These are phyloP conservation scores for Aspergillus uvarum DNA, from an alignment of 2,329 filamentous ascomycete genomes.

Conservation along the genomic window DNA sequence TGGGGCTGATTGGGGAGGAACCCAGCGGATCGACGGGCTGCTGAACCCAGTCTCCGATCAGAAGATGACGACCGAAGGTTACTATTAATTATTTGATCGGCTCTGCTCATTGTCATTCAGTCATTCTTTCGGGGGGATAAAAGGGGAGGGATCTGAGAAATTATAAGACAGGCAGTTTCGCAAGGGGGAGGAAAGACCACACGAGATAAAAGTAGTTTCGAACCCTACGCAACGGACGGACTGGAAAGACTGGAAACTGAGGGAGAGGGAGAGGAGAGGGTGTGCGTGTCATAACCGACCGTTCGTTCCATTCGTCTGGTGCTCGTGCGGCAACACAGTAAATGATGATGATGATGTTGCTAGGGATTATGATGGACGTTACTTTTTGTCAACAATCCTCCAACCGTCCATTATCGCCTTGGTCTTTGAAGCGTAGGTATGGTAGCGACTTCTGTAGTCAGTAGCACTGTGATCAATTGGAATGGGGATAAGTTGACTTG, in stretches of 20 bases:
- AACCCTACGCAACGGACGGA: background rate
- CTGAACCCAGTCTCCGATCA: conserved; percentile 3
- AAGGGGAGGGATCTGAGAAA: background rate
- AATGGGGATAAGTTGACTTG: too few species aligned
- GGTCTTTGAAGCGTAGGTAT: too few species aligned
- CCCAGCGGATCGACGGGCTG: conserved; percentile 10
- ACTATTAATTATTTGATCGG: conserved; percentile 1
- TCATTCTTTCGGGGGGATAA: background rate
- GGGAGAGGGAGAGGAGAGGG: background rate
- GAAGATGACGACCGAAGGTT: conserved; percentile 1
- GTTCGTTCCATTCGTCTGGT: conserved; percentile 7
- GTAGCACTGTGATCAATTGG: too few species aligned
- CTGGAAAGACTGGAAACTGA: background rate
- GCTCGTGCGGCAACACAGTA: conserved; percentile 11
- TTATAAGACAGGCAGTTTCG: background rate
- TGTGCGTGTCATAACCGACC: conserved; percentile 13
- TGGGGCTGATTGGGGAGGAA: conserved; percentile 10
- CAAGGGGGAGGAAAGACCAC: background rate
- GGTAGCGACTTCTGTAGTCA: too few species aligned
- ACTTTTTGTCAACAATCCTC: background rate
- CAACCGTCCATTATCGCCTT: background rate
- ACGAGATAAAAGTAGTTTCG: background rate
- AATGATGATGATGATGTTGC: background rate
- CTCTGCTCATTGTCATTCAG: background rate
- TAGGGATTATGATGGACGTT: background rate